These are phyloP conservation scores for Trichosporon sp. DNA, from an alignment of 1,284 basidiomycete genomes.

Conservation along the genomic window DNA sequence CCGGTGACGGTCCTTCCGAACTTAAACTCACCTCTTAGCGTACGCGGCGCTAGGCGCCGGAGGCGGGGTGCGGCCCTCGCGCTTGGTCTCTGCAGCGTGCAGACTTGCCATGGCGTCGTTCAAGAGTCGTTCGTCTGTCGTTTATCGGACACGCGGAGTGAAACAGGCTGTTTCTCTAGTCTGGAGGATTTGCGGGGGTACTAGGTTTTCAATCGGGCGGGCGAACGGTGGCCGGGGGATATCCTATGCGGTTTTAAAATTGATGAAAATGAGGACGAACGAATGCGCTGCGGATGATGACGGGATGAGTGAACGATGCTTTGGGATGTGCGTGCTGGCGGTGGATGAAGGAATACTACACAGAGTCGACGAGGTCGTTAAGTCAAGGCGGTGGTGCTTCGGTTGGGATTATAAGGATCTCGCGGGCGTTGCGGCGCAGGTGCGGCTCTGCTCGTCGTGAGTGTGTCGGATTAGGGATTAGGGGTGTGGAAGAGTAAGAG, in stretches of 20 bases:
- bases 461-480: slow-evolving; percentile 2
- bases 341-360: neutral
- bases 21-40: slow-evolving; percentile 65
- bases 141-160: neutral
- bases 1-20: slow-evolving; percentile 11
- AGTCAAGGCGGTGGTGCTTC: neutral
- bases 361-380: slow-evolving; percentile 1
- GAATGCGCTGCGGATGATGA: neutral
- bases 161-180: neutral
- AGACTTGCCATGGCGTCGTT: neutral
- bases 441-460: neutral
- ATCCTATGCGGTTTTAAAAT: neutral
- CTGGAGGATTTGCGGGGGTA: neutral
- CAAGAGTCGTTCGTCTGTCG: neutral
- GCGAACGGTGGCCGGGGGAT: neutral
- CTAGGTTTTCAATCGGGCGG: neutral
- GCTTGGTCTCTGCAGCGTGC: neutral
- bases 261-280: neutral
- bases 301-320: neutral
- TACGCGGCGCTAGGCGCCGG: slow-evolving; percentile 82
- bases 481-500: neutral
- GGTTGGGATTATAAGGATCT: slow-evolving; percentile 1
- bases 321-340: neutral
- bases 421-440: neutral
- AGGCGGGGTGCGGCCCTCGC: slow-evolving; percentile 57